These are phyloP conservation scores for Sporobolomyces phaffii DNA, from an alignment of 768 basidiomycete species.

Conservation along the genomic window DNA sequence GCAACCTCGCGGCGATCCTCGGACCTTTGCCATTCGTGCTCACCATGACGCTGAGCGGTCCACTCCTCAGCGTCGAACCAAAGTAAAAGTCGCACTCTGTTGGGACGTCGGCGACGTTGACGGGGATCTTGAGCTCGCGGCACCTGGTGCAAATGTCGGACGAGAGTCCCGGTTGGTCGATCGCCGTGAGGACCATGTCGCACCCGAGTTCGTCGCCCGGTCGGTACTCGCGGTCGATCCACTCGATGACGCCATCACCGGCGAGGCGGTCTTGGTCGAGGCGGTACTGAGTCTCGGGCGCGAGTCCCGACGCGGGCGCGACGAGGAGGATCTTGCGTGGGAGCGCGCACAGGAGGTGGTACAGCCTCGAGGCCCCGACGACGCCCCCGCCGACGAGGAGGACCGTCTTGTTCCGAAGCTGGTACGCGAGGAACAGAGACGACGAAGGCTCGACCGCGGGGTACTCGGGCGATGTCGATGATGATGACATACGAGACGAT, in stretches of 20 bases:
- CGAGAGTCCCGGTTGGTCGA: conserved; percentile 62
- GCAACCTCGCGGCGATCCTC: conserved; percentile 77
- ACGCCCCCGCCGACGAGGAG: conserved; percentile 91
- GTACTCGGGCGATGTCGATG: not conserved
- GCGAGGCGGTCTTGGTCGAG: conserved; percentile 37
- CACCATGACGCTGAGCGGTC: conserved; percentile 90
- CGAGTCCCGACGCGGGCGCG: conserved; percentile 62
- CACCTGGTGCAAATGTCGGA: conserved; percentile 66
- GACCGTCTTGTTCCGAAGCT: conserved; percentile 72
- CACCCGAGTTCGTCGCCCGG: conserved; percentile 57
- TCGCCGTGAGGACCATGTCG: conserved; percentile 52
- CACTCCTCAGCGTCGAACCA: conserved; percentile 82
- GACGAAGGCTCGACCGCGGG: conserved; percentile 18
- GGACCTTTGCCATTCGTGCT: conserved; percentile 92
- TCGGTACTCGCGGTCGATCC: conserved; percentile 62
- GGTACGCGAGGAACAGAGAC: conserved; percentile 79
- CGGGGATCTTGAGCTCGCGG: conserved; percentile 64
- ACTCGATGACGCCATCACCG: conserved; percentile 52
- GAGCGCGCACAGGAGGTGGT: conserved; percentile 72
- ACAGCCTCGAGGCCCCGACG: conserved; percentile 80
- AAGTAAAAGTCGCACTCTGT: conserved; percentile 97
- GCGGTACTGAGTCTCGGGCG: conserved; percentile 49
- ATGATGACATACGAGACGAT: not conserved
- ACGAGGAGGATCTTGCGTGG: conserved; percentile 61
- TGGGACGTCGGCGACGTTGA: conserved; percentile 95